Base-by-base conservation (phyloP, 192 early-diverging fungal species). In the Coemansia reversa region DNA sequence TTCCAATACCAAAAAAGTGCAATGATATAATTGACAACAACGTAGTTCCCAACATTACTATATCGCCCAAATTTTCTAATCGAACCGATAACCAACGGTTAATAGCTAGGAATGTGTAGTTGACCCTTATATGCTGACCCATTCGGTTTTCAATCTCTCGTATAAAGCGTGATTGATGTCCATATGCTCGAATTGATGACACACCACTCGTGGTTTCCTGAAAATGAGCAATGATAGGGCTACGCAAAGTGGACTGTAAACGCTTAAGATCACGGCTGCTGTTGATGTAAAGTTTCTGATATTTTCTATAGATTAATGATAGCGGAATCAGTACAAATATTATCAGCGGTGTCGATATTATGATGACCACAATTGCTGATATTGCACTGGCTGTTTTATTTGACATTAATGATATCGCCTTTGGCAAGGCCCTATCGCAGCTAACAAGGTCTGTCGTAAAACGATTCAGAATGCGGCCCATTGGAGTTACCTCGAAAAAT, bases 41-140 rank as follows among this genome's bases (percentile, higher is more conserved):
- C 11, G 84, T 88, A 20, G 89, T 84, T 53, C 69, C 70, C 55
- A 93, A 87, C 25, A 67, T 70, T 12, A 75, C 73, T 20, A 69
- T 54, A 4, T 66, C 66, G 20, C 73, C 74, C 0, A 81, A 55
- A 20, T 74, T 59, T n/a, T 92, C 93, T 12, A 89, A 87, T 50
- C 94, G 87, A 51, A 89, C 83, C 60, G 87, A 87, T 45, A 95
- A 68, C 93, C 93, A 94, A 33, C 93, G 84, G 74, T 94, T 96
- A 18, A 88, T 83, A 6, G 84, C 84, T 90, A 91, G 91, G 70
- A 92, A 83, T 63, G 85, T 86, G 62, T 91, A 86, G 67, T 85
- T 91, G 11, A 91, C 85, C 19, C 90, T 84, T 65, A 94, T 92
- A 76, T 92, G 90, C 48, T 70, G 79, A 70, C 95, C 85, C 19